Base-by-base conservation (phyloP, 345 rosid genomes). In the Pistacia integerrima region DNA sequence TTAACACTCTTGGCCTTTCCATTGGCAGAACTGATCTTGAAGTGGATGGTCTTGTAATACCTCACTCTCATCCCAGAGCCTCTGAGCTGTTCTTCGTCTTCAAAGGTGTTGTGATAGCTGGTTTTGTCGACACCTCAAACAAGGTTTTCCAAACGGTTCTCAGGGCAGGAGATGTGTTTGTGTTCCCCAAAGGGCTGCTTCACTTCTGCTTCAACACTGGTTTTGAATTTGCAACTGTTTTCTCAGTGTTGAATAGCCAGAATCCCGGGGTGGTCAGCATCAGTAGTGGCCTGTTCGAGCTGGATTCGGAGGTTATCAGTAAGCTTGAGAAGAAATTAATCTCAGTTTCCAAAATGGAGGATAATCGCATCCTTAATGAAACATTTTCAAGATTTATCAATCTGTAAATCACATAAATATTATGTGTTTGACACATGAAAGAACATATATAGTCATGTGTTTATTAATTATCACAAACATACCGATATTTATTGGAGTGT, bases 1-100 rank as follows among this genome's bases (percentile, higher is more conserved):
- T 94, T 63, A 94, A 94, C 80, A 93, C 98, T 2, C 93, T 90
- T 0, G 92, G 98, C 76, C 88, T 94, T 67, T 87, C 98, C 0
- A 69, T 90, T 5, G 92, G 93, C 14, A 85, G 98, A 51, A 89
- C 89, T 20, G 98, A 93, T 73, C 82, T 93, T 0, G 92, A 86
- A 0, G 73, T 83, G 16, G 91, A 89, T 58, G 90, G 98, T n/a
- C 16, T 82, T 8, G 87, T 88, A 72, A 8, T 86, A 69, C 89
- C 89, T 18, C 97, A 93, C 63, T 78, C 87, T 44, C 98, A 94
- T 77, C 98, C 98, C 2, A 88, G 98, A 79, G 87, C 97, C 57
- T 72, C 97, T 0, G 97, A 94, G 85, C 63, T 91, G 59, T 48
- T 93, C 67, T 91, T 81, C 33, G 90, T 94, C 44, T 74, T 70